phyloP scores from a whole-genome alignment of 2,329 filamentous ascomycete genomes.

The Sarocladium kiliense region DNA sequence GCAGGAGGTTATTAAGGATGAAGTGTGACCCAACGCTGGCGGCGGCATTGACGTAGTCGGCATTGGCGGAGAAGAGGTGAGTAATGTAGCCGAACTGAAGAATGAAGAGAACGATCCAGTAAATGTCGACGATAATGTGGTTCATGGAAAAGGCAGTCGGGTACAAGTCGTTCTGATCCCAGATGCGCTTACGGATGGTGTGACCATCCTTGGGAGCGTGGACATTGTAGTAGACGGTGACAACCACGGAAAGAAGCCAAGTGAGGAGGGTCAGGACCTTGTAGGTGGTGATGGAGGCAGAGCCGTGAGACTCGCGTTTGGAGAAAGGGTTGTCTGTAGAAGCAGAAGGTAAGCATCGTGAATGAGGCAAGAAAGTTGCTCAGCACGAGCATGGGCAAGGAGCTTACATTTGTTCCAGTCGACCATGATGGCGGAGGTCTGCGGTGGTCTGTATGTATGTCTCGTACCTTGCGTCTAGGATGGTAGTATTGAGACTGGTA shows the following conservation, averaged over 20 bases:
- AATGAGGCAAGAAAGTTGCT: neutral
- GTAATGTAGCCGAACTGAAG: conserved; percentile 71
- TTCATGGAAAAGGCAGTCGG: conserved; percentile 74
- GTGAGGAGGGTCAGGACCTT: conserved; percentile 69
- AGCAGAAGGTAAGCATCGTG: neutral
- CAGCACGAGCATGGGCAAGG: neutral
- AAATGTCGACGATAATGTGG: conserved; percentile 59
- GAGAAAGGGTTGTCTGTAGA: conserved; percentile 68
- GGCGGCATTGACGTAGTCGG: conserved; percentile 60
- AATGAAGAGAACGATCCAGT: conserved; percentile 74
- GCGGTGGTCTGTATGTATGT: conserved; percentile 6
- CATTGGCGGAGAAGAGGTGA: conserved; percentile 67
- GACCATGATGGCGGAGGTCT: conserved; percentile 19
- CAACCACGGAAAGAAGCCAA: conserved; percentile 69
- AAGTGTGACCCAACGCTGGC: conserved; percentile 79
- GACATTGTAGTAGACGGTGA: conserved; percentile 70
- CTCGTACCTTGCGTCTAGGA: conserved; percentile 4
- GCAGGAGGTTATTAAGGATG: conserved; percentile 77
- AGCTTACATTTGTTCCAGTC: conserved; percentile 24
- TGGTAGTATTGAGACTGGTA: neutral
- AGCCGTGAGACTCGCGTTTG: conserved; percentile 60
- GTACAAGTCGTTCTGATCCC: conserved; percentile 64
- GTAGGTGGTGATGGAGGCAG: conserved; percentile 61
- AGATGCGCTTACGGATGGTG: conserved; percentile 59
- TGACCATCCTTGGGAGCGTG: conserved; percentile 58